Evolutionary conservation across 257 asterid genomes (phyloP).

Genomic region (Fraxinus cuspidata): DNA sequence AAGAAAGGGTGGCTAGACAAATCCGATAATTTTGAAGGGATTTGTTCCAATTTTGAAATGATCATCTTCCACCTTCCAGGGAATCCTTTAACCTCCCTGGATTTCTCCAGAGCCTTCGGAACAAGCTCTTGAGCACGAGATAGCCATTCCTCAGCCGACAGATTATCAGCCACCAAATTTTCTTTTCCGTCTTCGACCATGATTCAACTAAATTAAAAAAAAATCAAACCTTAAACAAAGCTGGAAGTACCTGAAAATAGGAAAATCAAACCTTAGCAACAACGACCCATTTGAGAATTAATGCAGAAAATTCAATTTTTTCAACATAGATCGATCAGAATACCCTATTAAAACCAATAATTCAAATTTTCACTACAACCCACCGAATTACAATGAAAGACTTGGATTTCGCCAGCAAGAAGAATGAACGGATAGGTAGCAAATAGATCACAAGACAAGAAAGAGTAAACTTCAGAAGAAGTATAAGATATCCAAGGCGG

Average conservation of each 20-base stretch:
- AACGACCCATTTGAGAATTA: constrained; percentile 11
- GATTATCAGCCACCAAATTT: constrained; percentile 30
- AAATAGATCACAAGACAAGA: constrained; percentile 20
- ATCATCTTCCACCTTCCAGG: constrained; percentile 85
- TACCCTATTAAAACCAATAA: background rate
- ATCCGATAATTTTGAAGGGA: constrained; percentile 69
- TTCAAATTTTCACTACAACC: constrained; percentile 10
- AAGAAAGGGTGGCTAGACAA: constrained; percentile 93
- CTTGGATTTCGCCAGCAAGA: constrained; percentile 12
- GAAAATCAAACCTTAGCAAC: constrained; percentile 24
- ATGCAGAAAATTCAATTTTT: background rate
- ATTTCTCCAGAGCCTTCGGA: constrained; percentile 68
- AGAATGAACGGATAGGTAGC: constrained; percentile 6
- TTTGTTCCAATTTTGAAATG: constrained; percentile 60
- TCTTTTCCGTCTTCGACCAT: constrained; percentile 66
- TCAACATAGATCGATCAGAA: constrained; percentile 2
- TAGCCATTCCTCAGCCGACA: constrained; percentile 78
- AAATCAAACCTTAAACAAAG: constrained; percentile 33
- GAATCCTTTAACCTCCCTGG: constrained; percentile 66
- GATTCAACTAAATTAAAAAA: constrained; percentile 18
- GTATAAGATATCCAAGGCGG: constrained; percentile 31
- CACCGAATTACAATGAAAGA: background rate
- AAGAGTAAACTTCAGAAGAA: constrained; percentile 23
- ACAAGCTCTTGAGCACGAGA: constrained; percentile 70
- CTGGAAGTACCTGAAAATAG: constrained; percentile 38